phyloP scores from a whole-genome alignment of 2,329 filamentous ascomycete species.

The Penicillium italicum region DNA sequence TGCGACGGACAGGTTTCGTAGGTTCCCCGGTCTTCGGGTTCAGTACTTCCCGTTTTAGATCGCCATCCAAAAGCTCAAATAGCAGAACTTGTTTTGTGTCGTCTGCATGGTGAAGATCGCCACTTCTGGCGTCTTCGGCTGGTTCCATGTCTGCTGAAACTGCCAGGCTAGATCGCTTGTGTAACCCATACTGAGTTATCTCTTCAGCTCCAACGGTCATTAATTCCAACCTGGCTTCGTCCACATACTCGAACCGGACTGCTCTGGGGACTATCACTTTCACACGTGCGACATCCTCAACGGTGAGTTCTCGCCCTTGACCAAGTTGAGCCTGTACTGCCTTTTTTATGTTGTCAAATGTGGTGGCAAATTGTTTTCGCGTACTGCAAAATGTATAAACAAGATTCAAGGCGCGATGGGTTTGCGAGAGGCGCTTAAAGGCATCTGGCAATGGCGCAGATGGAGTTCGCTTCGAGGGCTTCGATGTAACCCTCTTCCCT shows the following conservation, averaged over 20 bases:
- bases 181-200: constrained; percentile 63
- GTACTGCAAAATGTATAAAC: constrained; percentile 95
- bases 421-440: constrained; percentile 69
- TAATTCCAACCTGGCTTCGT: constrained; percentile 77
- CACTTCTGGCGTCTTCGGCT: constrained; percentile 30
- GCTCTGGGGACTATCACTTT: constrained; percentile 72
- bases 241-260: constrained; percentile 80
- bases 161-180: constrained; percentile 44
- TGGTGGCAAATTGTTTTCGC: constrained; percentile 86
- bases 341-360: constrained; percentile 80
- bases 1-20: constrained; percentile 62
- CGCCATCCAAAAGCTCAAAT: constrained; percentile 90
- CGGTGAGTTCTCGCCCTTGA: constrained; percentile 54
- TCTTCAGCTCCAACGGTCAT: constrained; percentile 57
- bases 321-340: constrained; percentile 82
- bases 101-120: constrained; percentile 36
- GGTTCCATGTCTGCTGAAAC: constrained; percentile 17
- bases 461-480: constrained; percentile 22
- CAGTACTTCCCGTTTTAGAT: constrained; percentile 75
- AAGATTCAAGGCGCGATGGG: constrained; percentile 80
- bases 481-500: constrained; percentile 10
- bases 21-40: constrained; percentile 70
- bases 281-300: constrained; percentile 80
- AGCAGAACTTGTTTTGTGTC: constrained; percentile 65
- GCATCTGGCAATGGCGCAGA: constrained; percentile 67